Conservation (phyloP, 73 alveolate genomes). For the Blepharisma japonicum region DNA sequence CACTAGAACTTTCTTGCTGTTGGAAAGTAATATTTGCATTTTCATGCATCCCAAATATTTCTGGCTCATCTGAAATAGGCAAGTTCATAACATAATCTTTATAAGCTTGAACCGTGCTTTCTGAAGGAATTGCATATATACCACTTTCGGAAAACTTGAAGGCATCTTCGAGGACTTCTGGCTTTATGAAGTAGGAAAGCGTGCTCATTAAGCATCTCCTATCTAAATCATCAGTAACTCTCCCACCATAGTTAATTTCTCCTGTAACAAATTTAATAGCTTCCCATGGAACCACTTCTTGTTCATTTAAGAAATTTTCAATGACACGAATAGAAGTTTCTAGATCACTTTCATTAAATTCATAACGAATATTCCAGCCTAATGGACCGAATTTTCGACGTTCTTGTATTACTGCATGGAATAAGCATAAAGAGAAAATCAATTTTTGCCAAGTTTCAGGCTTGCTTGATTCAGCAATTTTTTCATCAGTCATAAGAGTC, state of each 20-base stretch:
- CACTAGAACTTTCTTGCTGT: constrained; percentile 70
- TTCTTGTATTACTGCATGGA: constrained; percentile 98
- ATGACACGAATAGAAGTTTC: constrained; percentile 95
- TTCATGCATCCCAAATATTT: constrained; percentile 99
- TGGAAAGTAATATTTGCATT: constrained; percentile 97
- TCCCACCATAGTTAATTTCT: constrained; percentile 98
- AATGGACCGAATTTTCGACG: constrained; percentile 99
- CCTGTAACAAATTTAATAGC: constrained; percentile 96
- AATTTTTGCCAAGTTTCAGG: constrained; percentile 87
- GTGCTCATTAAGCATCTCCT: constrained; percentile 83
- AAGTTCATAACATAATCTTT: constrained; percentile 74
- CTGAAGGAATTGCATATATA: constrained; percentile 84
- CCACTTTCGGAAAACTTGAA: constrained; percentile 77
- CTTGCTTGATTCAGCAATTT: constrained; percentile 65
- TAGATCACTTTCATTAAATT: constrained; percentile 97
- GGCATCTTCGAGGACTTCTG: constrained; percentile 53
- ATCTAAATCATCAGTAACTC: constrained; percentile 99
- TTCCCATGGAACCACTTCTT: constrained; percentile 98
- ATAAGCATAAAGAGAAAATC: constrained; percentile 96
- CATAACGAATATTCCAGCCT: constrained; percentile 99
- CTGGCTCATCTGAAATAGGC: constrained; percentile 93
- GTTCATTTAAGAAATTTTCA: constrained; percentile 88
- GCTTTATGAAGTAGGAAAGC: constrained; percentile 61
- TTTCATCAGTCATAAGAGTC: constrained; percentile 83
- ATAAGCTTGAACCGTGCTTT: constrained; percentile 62